A percentile compares a stretch with the other conserved stretches of the same genome.
Conservation (phyloP, 495 filamentous ascomycete genomes). For the Neurospora discreta region DNA sequence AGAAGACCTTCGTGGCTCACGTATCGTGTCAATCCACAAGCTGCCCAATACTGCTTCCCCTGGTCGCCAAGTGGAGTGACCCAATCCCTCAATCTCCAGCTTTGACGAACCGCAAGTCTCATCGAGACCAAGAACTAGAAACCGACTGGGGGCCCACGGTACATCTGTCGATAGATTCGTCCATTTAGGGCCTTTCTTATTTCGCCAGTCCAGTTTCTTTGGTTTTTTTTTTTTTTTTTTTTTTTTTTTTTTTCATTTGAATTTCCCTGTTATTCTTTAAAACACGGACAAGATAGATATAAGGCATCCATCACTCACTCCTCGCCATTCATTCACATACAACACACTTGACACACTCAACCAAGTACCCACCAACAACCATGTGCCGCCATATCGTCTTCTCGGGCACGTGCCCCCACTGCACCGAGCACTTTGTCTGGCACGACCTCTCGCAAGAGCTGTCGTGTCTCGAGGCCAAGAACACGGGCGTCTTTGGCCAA, state of each 20-base stretch:
- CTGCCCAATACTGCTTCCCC: neutral
- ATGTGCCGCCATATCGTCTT: slow-evolving; percentile 28
- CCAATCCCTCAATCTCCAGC: neutral
- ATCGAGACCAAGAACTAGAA: neutral
- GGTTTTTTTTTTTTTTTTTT: neutral
- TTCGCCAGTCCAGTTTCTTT: neutral
- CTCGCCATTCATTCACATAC: neutral
- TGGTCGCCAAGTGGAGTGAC: neutral
- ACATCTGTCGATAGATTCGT: neutral
- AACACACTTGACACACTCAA: too few relatives aligned
- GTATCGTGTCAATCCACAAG: neutral
- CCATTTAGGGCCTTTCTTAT: neutral
- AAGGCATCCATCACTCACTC: neutral
- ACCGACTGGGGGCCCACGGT: neutral
- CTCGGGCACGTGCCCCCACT: slow-evolving; percentile 21
- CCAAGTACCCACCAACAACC: neutral
- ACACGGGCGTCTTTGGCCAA: slow-evolving; percentile 21
- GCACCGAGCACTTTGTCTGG: slow-evolving; percentile 17
- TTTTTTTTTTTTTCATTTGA: neutral
- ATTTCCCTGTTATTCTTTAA: too few relatives aligned
- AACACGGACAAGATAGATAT: neutral
- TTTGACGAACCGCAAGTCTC: neutral
- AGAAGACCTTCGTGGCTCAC: neutral
- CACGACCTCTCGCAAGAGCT: slow-evolving; percentile 22
- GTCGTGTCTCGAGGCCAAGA: slow-evolving; percentile 28